These are phyloP conservation scores for Citrus maxima DNA, from an alignment of 345 rosid species.

Conservation along the genomic window DNA sequence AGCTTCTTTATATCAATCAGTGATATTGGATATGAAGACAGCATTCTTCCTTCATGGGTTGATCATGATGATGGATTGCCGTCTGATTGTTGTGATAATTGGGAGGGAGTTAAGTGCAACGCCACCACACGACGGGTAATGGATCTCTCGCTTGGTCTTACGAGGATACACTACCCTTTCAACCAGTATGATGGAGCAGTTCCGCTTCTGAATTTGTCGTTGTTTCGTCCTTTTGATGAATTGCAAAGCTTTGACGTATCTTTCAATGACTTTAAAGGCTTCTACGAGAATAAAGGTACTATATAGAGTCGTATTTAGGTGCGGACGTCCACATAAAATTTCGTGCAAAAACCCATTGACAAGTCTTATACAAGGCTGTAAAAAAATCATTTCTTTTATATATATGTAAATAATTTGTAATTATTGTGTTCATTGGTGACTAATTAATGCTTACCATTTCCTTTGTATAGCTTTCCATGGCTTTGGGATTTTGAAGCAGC, in stretches of 20 bases:
- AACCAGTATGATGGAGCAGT: neutral
- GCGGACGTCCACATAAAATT: neutral
- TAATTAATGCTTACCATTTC: too few relatives aligned
- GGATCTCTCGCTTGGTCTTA: neutral
- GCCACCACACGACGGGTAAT: neutral
- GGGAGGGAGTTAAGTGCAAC: neutral
- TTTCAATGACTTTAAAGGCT: neutral
- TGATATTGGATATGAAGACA: neutral
- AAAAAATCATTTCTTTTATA: too few relatives aligned
- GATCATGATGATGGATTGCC: neutral
- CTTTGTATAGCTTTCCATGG: neutral
- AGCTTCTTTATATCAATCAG: neutral
- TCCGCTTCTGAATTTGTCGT: neutral
- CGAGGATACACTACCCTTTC: neutral
- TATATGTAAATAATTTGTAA: too few relatives aligned
- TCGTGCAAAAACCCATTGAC: neutral
- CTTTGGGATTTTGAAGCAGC: neutral
- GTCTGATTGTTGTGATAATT: neutral
- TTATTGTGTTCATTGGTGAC: too few relatives aligned
- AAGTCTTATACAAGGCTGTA: neutral
- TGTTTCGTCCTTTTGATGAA: neutral
- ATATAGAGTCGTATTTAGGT: neutral
- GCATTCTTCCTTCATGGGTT: slow-evolving; percentile 5
- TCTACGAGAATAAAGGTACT: neutral
- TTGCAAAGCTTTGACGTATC: neutral